Percentiles rank a stretch among this genome's conserved stretches.
These are phyloP conservation scores for Astraeus odoratus DNA, from an alignment of 768 basidiomycete genomes.

Conservation along the genomic window DNA sequence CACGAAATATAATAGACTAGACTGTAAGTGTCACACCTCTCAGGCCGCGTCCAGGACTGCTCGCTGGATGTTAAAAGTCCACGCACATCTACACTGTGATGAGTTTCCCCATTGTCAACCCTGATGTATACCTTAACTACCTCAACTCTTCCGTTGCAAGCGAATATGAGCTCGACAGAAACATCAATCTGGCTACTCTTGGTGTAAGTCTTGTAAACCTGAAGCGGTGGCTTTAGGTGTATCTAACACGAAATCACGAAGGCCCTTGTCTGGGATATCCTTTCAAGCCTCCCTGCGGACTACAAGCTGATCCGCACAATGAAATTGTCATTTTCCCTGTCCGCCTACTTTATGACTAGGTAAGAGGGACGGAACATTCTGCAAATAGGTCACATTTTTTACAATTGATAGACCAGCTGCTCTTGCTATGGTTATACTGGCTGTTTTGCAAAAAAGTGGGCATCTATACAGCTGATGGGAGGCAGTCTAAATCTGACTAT, in stretches of 20 bases:
- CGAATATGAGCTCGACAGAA: conserved; percentile 3
- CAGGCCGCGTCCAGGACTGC: too few relatives aligned
- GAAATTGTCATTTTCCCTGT: not conserved
- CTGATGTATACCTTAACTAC: conserved; percentile 6
- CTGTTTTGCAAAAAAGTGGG: not conserved
- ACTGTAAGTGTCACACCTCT: not conserved
- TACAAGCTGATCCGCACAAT: not conserved
- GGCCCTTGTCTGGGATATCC: conserved; percentile 5
- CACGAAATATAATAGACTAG: not conserved
- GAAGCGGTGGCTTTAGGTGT: not conserved
- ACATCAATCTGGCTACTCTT: not conserved
- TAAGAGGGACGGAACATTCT: not conserved
- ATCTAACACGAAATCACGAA: not conserved
- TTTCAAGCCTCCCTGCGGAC: conserved; percentile 1
- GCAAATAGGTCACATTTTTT: not conserved
- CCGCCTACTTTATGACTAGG: conserved; percentile 2
- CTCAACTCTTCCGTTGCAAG: not conserved
- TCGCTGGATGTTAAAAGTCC: too few relatives aligned
- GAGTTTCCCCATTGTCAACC: conserved; percentile 1
- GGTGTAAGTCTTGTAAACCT: not conserved
- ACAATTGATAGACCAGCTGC: not conserved
- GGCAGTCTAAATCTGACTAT: not conserved
- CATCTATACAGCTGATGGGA: not conserved
- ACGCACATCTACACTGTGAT: not conserved
- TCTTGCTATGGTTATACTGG: not conserved